Conservation (phyloP, 805 yeast species). For the Priceomyces melissophilus region DNA sequence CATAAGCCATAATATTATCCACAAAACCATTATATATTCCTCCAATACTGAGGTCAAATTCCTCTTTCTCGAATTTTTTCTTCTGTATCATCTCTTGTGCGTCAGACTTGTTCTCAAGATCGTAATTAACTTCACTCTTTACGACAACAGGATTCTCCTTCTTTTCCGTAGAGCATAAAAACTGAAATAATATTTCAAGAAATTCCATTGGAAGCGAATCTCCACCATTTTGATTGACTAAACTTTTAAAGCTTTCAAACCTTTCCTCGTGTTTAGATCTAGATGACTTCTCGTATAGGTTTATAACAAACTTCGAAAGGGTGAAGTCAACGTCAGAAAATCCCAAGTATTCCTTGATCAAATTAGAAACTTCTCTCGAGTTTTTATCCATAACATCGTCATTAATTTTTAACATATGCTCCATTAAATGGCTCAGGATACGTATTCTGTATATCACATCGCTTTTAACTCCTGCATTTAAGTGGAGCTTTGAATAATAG, state of each 20-base stretch:
- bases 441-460: too few species aligned
- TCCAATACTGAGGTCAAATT: neutral
- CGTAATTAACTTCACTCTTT: conserved; percentile 7
- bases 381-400: neutral
- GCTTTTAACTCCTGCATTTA: too few species aligned
- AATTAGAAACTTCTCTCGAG: conserved; percentile 3
- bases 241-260: conserved; percentile 3
- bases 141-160: conserved; percentile 2
- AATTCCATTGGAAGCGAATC: conserved; percentile 36
- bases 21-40: conserved; percentile 55
- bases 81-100: conserved; percentile 2
- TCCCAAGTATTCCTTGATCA: conserved; percentile 14
- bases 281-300: conserved; percentile 17
- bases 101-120: too few species aligned
- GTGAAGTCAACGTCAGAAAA: conserved; percentile 22
- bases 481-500: too few species aligned
- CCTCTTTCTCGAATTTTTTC: neutral
- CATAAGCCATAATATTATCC: conserved; percentile 59
- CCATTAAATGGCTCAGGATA: too few species aligned
- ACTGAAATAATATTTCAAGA: conserved; percentile 18
- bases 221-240: conserved; percentile 37
- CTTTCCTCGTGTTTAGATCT: conserved; percentile 1
- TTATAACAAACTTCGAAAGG: conserved; percentile 25
- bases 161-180: conserved; percentile 6
- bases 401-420: neutral